Conservation (phyloP, 2,329 filamentous ascomycete species). For the Dothideomycetes sp. region DNA sequence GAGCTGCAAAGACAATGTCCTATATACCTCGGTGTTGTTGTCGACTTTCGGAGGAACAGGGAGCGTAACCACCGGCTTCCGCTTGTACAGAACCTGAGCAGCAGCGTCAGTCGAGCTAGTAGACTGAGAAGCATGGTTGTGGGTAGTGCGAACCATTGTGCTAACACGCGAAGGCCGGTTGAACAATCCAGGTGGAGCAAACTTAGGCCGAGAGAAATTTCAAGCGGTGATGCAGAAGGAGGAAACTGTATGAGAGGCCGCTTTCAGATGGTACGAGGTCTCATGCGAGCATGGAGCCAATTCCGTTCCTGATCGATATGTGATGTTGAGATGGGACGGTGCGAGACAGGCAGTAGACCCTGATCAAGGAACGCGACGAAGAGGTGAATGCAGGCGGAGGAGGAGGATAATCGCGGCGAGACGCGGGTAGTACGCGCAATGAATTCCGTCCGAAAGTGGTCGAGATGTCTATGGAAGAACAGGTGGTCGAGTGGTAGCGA, state of each 20-base stretch:
- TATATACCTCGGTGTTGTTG: slow-evolving; percentile 70
- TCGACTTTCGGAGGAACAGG: slow-evolving; percentile 63
- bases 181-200: neutral
- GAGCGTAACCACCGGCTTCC: slow-evolving; percentile 83
- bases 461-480: no score
- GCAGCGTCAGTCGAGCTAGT: slow-evolving; percentile 1
- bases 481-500: no score
- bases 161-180: no score
- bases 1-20: neutral
- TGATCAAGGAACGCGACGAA: slow-evolving; percentile 26
- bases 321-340: neutral
- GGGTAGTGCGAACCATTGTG: slow-evolving; percentile 13
- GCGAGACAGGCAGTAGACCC: neutral
- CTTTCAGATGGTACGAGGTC: neutral
- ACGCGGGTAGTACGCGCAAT: slow-evolving; percentile 31
- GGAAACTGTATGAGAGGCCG: slow-evolving; percentile 1
- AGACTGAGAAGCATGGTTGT: neutral
- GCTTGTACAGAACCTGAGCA: slow-evolving; percentile 80
- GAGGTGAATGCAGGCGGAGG: slow-evolving; percentile 19
- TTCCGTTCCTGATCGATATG: slow-evolving; percentile 2
- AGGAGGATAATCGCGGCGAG: slow-evolving; percentile 13
- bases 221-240: neutral
- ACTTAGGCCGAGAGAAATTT: neutral
- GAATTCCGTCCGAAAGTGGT: slow-evolving; percentile 23
- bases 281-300: slow-evolving; percentile 9